Evolutionary conservation across 768 basidiomycete genomes (phyloP).

Genomic region (Podaxis sp.): DNA sequence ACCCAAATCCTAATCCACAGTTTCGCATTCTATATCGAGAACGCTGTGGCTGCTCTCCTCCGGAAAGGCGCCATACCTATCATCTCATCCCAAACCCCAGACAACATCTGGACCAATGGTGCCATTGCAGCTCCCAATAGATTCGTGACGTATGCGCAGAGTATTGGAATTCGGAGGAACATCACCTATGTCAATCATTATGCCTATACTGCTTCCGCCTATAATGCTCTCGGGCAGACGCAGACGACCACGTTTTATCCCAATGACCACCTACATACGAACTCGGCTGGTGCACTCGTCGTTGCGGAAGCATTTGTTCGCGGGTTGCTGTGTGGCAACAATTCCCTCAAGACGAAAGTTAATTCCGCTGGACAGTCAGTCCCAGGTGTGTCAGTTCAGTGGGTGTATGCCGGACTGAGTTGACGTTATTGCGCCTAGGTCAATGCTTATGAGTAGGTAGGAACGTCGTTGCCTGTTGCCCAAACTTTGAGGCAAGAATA

Average conservation of each 20-base stretch:
- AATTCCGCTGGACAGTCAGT: slow-evolving; percentile 37
- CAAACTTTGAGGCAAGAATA: not conserved
- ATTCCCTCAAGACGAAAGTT: slow-evolving; percentile 32
- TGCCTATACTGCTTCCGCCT: slow-evolving; percentile 42
- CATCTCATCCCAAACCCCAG: slow-evolving; percentile 47
- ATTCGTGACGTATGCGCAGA: slow-evolving; percentile 45
- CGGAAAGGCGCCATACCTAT: slow-evolving; percentile 49
- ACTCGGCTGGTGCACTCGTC: slow-evolving; percentile 41
- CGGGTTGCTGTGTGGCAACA: slow-evolving; percentile 40
- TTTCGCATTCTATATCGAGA: slow-evolving; percentile 46
- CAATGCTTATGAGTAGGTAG: slow-evolving; percentile 1
- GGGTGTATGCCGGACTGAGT: not conserved
- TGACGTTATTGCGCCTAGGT: not conserved
- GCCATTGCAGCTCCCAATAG: slow-evolving; percentile 34
- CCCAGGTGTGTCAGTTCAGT: slow-evolving; percentile 28
- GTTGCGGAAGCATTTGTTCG: slow-evolving; percentile 49
- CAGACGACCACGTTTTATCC: slow-evolving; percentile 41
- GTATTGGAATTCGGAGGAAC: slow-evolving; percentile 34
- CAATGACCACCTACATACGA: slow-evolving; percentile 48
- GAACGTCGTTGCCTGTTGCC: not conserved
- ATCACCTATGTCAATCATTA: slow-evolving; percentile 48
- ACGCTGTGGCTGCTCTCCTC: slow-evolving; percentile 39
- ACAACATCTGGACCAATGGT: slow-evolving; percentile 41
- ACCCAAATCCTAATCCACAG: slow-evolving; percentile 40
- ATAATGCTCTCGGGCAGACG: slow-evolving; percentile 38